Evolutionary conservation across 176 grass and related monocot genomes (phyloP).

Genomic region (Bolboschoenus planiculmis): DNA sequence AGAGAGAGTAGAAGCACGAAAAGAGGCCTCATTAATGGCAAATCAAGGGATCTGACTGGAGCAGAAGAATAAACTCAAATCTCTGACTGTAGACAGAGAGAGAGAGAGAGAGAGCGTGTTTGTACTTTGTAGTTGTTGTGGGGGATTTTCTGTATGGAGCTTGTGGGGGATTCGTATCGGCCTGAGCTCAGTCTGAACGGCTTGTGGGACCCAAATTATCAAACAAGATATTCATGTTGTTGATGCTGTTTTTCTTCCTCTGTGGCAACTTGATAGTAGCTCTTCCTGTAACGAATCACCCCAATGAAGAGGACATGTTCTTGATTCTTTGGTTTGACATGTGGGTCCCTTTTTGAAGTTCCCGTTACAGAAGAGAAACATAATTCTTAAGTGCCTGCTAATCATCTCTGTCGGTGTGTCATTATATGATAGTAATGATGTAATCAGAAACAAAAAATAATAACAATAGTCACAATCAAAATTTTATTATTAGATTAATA

Average conservation of each 20-base stretch:
- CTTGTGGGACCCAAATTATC: not conserved
- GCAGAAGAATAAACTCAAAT: no score
- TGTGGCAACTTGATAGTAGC: not conserved
- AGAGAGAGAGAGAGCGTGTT: not conserved
- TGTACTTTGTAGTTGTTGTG: not conserved
- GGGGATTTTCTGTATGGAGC: not conserved
- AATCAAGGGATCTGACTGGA: not conserved
- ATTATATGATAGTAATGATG: no score
- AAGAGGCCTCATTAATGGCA: not conserved
- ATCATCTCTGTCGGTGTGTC: no score
- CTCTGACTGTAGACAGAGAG: not conserved
- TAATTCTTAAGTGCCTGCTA: no score
- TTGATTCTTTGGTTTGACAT: no score
- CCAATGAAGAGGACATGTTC: not conserved
- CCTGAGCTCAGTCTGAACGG: not conserved
- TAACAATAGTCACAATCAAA: no score
- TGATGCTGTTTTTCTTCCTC: not conserved
- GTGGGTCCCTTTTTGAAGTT: no score
- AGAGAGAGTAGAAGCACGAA: constrained; percentile 4
- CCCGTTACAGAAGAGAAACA: no score
- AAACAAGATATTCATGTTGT: not conserved
- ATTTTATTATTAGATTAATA: not conserved
- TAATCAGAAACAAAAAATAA: no score
- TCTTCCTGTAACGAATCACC: not conserved
- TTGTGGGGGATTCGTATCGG: not conserved